Evolutionary conservation across 176 grass and related monocot genomes (phyloP).

Genomic region (Zoysia pacifica): DNA sequence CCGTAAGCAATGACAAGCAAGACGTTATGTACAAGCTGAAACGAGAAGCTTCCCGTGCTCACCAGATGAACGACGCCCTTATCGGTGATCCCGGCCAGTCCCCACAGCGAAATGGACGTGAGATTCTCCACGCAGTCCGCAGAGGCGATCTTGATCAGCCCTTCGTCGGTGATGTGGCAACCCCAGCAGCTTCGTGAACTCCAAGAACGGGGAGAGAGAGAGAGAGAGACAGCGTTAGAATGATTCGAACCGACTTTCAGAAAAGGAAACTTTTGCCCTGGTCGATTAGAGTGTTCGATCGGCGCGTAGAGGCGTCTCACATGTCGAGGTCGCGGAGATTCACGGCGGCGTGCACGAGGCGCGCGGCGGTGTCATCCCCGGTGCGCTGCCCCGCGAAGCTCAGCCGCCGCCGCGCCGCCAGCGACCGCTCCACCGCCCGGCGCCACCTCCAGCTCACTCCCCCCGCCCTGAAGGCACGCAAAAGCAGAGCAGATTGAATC

Average conservation of each 20-base stretch:
- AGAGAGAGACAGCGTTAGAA: constrained; percentile 13
- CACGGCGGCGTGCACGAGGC: constrained; percentile 67
- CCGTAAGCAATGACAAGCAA: not conserved
- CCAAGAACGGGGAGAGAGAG: constrained; percentile 37
- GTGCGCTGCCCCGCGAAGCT: constrained; percentile 81
- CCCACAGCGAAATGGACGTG: constrained; percentile 85
- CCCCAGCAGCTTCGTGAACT: constrained; percentile 93
- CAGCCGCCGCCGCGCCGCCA: constrained; percentile 65
- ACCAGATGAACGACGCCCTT: constrained; percentile 85
- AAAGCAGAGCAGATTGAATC: not conserved
- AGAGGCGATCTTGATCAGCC: constrained; percentile 68
- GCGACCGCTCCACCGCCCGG: constrained; percentile 63
- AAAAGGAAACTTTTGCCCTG: not conserved
- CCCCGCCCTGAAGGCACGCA: constrained; percentile 49
- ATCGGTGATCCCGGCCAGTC: constrained; percentile 84
- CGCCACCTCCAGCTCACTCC: constrained; percentile 83
- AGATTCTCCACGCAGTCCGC: constrained; percentile 69
- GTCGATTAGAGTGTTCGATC: not conserved
- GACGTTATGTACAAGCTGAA: not conserved
- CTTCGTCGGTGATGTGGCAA: constrained; percentile 75
- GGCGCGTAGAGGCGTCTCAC: constrained; percentile 32
- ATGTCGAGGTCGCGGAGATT: constrained; percentile 91
- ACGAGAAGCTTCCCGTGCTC: not conserved
- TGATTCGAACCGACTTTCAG: not conserved
- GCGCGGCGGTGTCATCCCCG: constrained; percentile 70